Conservation (phyloP, 495 filamentous ascomycete species). For the Talaromyces proteolyticus region DNA sequence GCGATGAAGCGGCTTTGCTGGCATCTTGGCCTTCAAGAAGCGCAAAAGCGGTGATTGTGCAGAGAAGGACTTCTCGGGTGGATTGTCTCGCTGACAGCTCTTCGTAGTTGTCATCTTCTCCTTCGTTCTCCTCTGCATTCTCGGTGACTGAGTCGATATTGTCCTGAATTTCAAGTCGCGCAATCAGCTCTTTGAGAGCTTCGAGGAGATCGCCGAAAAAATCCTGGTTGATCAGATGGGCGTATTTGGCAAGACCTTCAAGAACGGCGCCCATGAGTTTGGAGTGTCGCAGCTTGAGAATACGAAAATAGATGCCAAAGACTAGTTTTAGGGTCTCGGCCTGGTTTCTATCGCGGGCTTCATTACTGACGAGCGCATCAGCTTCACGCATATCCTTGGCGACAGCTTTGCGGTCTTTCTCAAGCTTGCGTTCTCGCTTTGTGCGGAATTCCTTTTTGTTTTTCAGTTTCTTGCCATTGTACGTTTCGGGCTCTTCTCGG, state of each 20-base stretch:
- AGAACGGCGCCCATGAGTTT: constrained; percentile 89
- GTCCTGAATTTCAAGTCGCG: constrained; percentile 51
- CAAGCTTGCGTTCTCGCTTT: constrained; percentile 65
- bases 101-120: constrained; percentile 15
- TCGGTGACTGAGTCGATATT: constrained; percentile 42
- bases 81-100: constrained; percentile 48
- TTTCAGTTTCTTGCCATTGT: constrained; percentile 58
- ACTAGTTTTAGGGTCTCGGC: constrained; percentile 93
- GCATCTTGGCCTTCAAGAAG: constrained; percentile 84
- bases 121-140: constrained; percentile 36
- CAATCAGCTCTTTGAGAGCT: constrained; percentile 85
- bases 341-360: constrained; percentile 88
- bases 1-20: constrained; percentile 52
- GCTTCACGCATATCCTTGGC: constrained; percentile 93
- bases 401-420: constrained; percentile 76
- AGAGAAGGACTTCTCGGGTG: constrained; percentile 83
- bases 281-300: constrained; percentile 72
- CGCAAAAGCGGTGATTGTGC: constrained; percentile 91
- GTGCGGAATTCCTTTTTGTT: constrained; percentile 70
- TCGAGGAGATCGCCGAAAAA: constrained; percentile 97
- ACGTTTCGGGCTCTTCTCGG: constrained; percentile 28
- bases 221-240: constrained; percentile 94
- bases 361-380: constrained; percentile 82
- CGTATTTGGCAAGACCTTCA: constrained; percentile 86
- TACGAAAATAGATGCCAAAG: constrained; percentile 90